Base-by-base conservation (phyloP, 2,329 filamentous ascomycete species). In the Phialophora verrucosa region DNA sequence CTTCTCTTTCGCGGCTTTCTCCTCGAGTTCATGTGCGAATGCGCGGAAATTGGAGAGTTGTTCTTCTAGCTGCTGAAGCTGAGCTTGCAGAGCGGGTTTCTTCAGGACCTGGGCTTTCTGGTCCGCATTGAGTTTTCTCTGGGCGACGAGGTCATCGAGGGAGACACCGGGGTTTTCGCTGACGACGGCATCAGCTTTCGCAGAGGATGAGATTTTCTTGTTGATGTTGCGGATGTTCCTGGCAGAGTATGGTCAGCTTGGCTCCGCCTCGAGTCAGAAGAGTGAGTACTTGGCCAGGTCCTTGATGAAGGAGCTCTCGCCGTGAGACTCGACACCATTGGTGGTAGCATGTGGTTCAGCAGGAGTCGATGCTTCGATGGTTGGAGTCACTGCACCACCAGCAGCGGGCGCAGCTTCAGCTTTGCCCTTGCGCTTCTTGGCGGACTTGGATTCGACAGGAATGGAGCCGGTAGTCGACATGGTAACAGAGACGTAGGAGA, bases 221-320 rank as follows among this genome's bases (percentile, higher is more conserved):
- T 89, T 91, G 75, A 95, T 83, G 79, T 95, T 96, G 76, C 94
- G 93, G 74, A 97, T 91, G 79, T 88, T 92, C 85, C 93, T 97
- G 67, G 66, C 10, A 70, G 27, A 25, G 63, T 6, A 44, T 63
- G 20, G 51, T 66, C 66, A 60, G 61, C 32, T 31, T 20, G 8
- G 44, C 12, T 27, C 56, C 11, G 50, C 25, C 53, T 49, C 54
- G 62, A 70, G 63, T 58, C 42, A 61, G 14, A 32, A n/a, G 75
- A 56, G 42, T 49, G 25, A 6, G 14, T 82, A 97, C 93, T 96
- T 97, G 76, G 94, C 88, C 58, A 98, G 84, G 78, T 98, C 94
- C 77, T 89, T 92, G 76, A 97, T 85, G 80, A 94, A 93, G 47
- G 88, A 83, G 74, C 87, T 93, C 77, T 97, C 93, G 69, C 82